phyloP scores from a whole-genome alignment of 306 rosid genomes.

The Casuarina equisetifolia region DNA sequence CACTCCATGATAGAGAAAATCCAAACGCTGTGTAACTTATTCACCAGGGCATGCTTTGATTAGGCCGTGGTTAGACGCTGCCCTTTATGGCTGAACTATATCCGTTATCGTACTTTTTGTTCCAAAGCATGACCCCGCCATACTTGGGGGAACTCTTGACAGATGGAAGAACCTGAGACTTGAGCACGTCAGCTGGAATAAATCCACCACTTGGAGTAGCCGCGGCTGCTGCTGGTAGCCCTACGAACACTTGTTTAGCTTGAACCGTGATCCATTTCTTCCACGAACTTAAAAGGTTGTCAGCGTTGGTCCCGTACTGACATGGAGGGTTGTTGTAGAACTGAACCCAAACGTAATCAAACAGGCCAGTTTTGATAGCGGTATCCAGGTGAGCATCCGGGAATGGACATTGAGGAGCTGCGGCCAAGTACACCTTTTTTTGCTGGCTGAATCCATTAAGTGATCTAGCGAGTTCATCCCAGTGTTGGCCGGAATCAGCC shows the following conservation, averaged over 20 bases:
- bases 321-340: constrained; percentile 68
- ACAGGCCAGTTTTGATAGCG: constrained; percentile 51
- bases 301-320: constrained; percentile 37
- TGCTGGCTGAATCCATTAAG: constrained; percentile 26
- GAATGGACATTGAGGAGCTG: constrained; percentile 66
- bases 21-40: background rate
- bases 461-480: constrained; percentile 43
- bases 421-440: constrained; percentile 34
- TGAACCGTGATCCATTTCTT: constrained; percentile 51
- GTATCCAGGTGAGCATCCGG: constrained; percentile 42
- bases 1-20: background rate
- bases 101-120: constrained; percentile 35
- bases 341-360: constrained; percentile 71
- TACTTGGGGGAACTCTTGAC: constrained; percentile 46
- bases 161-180: constrained; percentile 44
- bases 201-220: constrained; percentile 60
- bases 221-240: constrained; percentile 55
- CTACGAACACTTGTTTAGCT: constrained; percentile 52
- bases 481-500: constrained; percentile 22
- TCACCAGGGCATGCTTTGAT: background rate
- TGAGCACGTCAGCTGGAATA: constrained; percentile 41
- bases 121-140: constrained; percentile 75
- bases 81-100: constrained; percentile 36
- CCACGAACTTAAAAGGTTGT: constrained; percentile 49
- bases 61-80: constrained; percentile 3